Conservation (phyloP, 345 rosid species). For the Eucalyptus leucophloia region DNA sequence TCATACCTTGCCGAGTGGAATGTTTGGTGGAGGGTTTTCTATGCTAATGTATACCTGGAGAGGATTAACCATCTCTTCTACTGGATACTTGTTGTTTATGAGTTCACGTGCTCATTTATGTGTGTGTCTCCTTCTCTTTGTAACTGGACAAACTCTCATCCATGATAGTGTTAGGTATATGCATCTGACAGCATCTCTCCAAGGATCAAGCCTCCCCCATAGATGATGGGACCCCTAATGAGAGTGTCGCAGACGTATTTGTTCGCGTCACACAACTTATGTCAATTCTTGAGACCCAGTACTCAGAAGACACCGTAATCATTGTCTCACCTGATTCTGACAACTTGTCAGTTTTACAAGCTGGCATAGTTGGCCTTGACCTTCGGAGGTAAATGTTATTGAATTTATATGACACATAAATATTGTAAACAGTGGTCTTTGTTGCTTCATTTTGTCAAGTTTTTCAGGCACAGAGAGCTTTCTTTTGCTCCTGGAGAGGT, state of each 20-base stretch:
- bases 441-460: background rate
- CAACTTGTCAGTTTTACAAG: constrained; percentile 73
- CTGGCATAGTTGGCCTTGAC: constrained; percentile 78
- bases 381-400: constrained; percentile 41
- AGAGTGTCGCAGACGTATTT: constrained; percentile 80
- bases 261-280: constrained; percentile 87
- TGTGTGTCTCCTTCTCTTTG: background rate
- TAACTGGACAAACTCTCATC: background rate
- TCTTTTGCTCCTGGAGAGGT: constrained; percentile 73
- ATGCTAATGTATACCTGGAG: background rate
- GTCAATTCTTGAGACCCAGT: constrained; percentile 94
- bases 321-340: constrained; percentile 91
- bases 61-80: background rate
- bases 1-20: background rate
- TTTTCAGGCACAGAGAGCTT: constrained; percentile 66
- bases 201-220: constrained; percentile 82
- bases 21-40: background rate
- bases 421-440: background rate
- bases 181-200: constrained; percentile 69
- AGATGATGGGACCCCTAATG: constrained; percentile 91
- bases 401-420: background rate
- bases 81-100: background rate
- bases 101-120: background rate
- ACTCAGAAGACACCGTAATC: constrained; percentile 61
- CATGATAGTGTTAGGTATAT: constrained; percentile 38